Base-by-base conservation (phyloP, 805 yeast species). In the Clavispora asparagi region DNA sequence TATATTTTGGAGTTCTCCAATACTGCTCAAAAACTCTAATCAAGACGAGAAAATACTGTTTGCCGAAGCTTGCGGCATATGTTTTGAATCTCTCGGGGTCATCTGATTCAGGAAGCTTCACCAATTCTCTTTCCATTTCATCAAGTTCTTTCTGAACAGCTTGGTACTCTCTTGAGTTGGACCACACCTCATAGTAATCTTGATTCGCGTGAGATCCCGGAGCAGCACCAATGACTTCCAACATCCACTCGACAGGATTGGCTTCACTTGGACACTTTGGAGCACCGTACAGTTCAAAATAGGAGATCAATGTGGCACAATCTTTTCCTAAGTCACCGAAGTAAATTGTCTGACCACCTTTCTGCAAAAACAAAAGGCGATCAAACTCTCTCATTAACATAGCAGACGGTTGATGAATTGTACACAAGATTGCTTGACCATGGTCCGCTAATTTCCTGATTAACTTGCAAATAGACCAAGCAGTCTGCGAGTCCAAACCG, bases 351-450 rank as follows among this genome's bases (percentile, higher is more conserved):
- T 77, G 65, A 61, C 91, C 92, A 59, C 91, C 91, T 45, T 67
- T 74, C 44, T 81, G 82, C 61, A 85, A 70, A 57, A 86, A 81
- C 52, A 86, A 69, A 54, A 87, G 71, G 57, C 90, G 77, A 60
- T 88, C 95, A 60, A 88, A 87, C 57, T 83, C 87, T 59, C 85
- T 78, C 67, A 87, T 73, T 59, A 87, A 70, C 48, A 84, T 73
- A 44, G 95, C 91, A 8, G 94, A 86, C 58, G 95, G 95, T 65
- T 86, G 95, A 66, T 86, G 94, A 55, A 86, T 86, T 26, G 95
- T 86, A 43, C 73, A 68, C 51, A 68, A 63, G 50, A 68, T 67
- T 33, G 73, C 71, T 50, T 68, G 74, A 26, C 73, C 73, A 46
- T 65, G 66, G 51, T 67, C 68, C 39, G 71, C 70, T 44, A 68